phyloP scores from a whole-genome alignment of 169 alveolate genomes.

The Amoebophrya sp. region DNA sequence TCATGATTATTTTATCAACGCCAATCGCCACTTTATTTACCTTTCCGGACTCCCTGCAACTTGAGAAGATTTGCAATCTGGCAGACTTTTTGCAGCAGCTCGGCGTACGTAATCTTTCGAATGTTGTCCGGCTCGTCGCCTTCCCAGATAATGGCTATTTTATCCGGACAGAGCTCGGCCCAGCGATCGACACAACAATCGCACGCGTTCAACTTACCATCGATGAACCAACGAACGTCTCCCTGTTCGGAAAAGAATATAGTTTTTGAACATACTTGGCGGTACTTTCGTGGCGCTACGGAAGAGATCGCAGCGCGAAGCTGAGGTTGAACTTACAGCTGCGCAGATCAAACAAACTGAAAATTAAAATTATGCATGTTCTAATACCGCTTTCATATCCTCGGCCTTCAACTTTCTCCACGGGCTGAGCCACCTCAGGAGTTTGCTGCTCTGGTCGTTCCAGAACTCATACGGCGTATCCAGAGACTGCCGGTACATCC shows the following conservation, averaged over 20 bases:
- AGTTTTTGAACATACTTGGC: too few relatives aligned
- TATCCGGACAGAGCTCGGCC: slow-evolving; percentile 66
- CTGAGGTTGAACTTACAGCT: too few relatives aligned
- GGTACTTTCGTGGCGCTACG: too few relatives aligned
- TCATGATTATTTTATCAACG: too few relatives aligned
- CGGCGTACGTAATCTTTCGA: slow-evolving; percentile 58
- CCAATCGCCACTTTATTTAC: too few relatives aligned
- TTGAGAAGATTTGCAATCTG: neutral
- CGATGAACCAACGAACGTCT: slow-evolving; percentile 33
- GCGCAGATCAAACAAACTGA: too few relatives aligned
- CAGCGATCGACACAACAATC: slow-evolving; percentile 59
- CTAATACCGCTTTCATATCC: too few relatives aligned
- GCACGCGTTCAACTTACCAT: slow-evolving; percentile 31
- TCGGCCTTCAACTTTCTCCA: slow-evolving; percentile 9
- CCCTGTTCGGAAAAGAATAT: neutral
- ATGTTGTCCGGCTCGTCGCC: slow-evolving; percentile 66
- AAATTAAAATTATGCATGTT: too few relatives aligned
- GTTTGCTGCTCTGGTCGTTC: neutral
- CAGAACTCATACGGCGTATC: slow-evolving; percentile 26
- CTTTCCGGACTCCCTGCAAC: neutral
- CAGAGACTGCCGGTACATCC: slow-evolving; percentile 28
- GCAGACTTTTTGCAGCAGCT: slow-evolving; percentile 52
- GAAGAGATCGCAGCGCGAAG: too few relatives aligned
- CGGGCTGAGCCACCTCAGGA: neutral
- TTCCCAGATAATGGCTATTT: slow-evolving; percentile 69